Percentiles rank a stretch among this genome's conserved stretches.
Evolutionary conservation across 106 monocot species (phyloP).

Genomic region (Acorus calamus): DNA sequence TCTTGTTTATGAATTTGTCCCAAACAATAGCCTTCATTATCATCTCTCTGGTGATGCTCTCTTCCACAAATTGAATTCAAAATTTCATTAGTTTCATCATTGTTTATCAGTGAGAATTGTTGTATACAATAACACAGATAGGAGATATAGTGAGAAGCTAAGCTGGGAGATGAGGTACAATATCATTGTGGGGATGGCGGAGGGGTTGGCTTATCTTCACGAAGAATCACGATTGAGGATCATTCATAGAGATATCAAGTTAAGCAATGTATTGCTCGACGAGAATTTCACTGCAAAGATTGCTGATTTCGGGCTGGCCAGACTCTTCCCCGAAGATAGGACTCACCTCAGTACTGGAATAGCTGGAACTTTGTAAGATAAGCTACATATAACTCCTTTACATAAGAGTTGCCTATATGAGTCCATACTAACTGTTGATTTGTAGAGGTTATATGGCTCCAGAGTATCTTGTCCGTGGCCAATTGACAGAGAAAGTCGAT

Average conservation of each 20-base stretch:
- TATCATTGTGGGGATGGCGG: conserved; percentile 2
- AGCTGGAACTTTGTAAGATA: conserved; percentile 5
- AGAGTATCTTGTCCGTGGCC: not conserved
- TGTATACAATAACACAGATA: not conserved
- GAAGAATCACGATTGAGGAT: conserved; percentile 7
- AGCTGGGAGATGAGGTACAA: conserved; percentile 8
- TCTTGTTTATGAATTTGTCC: conserved; percentile 19
- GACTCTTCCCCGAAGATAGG: not conserved
- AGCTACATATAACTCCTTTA: no score
- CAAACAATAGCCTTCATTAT: conserved; percentile 17
- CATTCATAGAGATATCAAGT: conserved; percentile 8
- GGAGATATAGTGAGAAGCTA: not conserved
- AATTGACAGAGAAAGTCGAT: conserved; percentile 1
- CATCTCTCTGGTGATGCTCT: conserved; percentile 11
- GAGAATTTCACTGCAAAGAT: conserved; percentile 6
- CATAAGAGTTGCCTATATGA: no score
- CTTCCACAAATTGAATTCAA: no score
- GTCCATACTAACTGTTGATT: no score
- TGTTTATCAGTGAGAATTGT: no score
- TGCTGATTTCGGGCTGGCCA: conserved; percentile 10
- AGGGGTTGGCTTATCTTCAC: conserved; percentile 14
- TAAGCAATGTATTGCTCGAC: conserved; percentile 9
- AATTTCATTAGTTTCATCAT: no score
- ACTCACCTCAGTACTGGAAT: not conserved
- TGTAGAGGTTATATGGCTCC: conserved; percentile 2